Evolutionary conservation across 129 eudicot species (phyloP), one percentile per base, ranked within the genome.

Genomic region (Tanacetum coccineum): DNA sequence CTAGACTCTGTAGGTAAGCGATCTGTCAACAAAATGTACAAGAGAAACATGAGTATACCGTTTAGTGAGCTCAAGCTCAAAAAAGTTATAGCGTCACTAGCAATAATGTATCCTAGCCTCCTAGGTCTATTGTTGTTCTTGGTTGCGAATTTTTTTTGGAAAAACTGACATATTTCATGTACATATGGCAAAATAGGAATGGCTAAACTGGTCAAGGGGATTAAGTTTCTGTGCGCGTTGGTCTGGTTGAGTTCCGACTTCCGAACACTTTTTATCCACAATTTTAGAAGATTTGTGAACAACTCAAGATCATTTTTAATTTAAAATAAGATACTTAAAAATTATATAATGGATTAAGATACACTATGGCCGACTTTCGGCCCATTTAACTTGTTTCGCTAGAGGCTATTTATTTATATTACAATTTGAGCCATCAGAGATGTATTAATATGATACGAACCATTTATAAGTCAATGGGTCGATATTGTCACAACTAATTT

Each of bases 1-100:
- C 98, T 64, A 93, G 83, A 68, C 56, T 84, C 57, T 81, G 95
- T 63, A 93, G 72, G 71, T 86, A 89, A 2, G 81, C 82, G 25
- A 89, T 86, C 99, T 93, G 91, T 52, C 30, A 32, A 32, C 59
- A 61, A 5, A 59, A n/a, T 32, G 46, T 19, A 66, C 45, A 28
- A 13, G 26, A 47, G 13, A 76, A 20, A 60, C 48, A 40, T 9
- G 18, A 25, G 63, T 58, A 58, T 26, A 39, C 25, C 25, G 62
- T 58, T 58, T 58, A 4, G 63, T 58, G 39, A 58, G 63, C 42
- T 7, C 30, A 57, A 7, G 25, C 25, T 22, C 25, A n/a, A 64
- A 45, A 12, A 45, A 12, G 6, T 3, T 36, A 54, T 30, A 13
- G 19, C 13, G 21, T 68, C 51, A 55, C 19, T 49, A 17, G 49